Conservation (phyloP, 1,284 basidiomycete genomes). For the Apiotrichum domesticum region DNA sequence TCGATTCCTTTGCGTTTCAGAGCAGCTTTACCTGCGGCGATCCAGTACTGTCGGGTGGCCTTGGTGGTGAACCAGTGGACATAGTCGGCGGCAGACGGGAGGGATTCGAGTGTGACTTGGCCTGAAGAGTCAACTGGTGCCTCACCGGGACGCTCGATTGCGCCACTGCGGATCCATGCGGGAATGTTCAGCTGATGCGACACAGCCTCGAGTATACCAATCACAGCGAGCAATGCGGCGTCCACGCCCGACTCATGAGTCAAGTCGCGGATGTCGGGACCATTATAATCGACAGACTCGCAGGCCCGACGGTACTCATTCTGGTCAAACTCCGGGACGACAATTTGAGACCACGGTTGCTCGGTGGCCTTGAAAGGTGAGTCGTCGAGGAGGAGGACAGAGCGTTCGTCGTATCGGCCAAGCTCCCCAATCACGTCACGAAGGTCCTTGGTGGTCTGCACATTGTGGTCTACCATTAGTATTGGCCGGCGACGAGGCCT, state of each 20-base stretch:
- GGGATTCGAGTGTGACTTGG: slow-evolving; percentile 16
- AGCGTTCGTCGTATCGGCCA: slow-evolving; percentile 22
- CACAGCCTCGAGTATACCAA: slow-evolving; percentile 43
- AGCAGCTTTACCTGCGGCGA: slow-evolving; percentile 24
- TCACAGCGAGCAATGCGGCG: slow-evolving; percentile 35
- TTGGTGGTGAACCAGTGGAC: slow-evolving; percentile 29
- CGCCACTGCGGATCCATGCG: slow-evolving; percentile 40
- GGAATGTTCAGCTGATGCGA: slow-evolving; percentile 35
- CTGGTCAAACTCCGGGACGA: slow-evolving; percentile 41
- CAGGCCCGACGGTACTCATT: slow-evolving; percentile 13
- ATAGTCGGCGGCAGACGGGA: slow-evolving; percentile 30
- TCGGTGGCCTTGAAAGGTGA: slow-evolving; percentile 42
- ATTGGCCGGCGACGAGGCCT: no score
- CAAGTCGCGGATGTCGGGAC: not conserved
- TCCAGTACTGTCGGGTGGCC: slow-evolving; percentile 22
- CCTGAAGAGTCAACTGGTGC: not conserved
- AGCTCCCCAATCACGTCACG: slow-evolving; percentile 27
- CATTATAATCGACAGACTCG: not conserved
- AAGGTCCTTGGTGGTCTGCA: slow-evolving; percentile 45
- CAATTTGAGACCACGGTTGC: slow-evolving; percentile 45
- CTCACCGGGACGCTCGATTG: slow-evolving; percentile 16
- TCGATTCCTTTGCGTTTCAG: slow-evolving; percentile 30
- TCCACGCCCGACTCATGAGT: slow-evolving; percentile 24
- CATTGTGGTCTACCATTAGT: slow-evolving; percentile 5
- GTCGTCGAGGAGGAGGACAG: slow-evolving; percentile 42